Percentiles rank a stretch among this genome's conserved stretches.
phyloP scores from a whole-genome alignment of 2,329 filamentous ascomycete genomes.

The Epichloe aotearoae region DNA sequence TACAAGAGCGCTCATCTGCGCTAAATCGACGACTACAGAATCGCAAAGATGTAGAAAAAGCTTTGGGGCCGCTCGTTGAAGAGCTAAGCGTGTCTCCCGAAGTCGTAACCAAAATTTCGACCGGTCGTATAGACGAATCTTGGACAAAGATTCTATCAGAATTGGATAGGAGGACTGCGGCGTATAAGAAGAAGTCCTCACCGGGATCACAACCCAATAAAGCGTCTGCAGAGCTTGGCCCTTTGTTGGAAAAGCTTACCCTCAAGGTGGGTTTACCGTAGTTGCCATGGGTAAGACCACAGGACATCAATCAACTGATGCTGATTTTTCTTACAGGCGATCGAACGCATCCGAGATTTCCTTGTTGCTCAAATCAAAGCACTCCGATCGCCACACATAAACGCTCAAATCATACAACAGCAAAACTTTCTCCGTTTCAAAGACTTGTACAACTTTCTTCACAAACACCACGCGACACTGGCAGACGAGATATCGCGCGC shows the following conservation, averaged over 20 bases:
- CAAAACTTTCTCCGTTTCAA: conserved; percentile 82
- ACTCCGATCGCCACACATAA: conserved; percentile 86
- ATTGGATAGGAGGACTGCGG: conserved; percentile 62
- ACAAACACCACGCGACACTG: conserved; percentile 67
- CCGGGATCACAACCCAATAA: conserved; percentile 52
- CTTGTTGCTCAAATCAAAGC: conserved; percentile 91
- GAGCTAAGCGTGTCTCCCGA: conserved; percentile 79
- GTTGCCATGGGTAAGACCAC: neutral
- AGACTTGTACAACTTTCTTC: conserved; percentile 75
- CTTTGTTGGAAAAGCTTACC: conserved; percentile 71
- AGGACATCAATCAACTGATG: neutral
- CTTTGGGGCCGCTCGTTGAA: conserved; percentile 78
- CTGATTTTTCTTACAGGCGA: conserved; percentile 39
- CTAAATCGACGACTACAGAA: conserved; percentile 81
- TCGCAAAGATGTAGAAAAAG: conserved; percentile 75
- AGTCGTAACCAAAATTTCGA: conserved; percentile 72
- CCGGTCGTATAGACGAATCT: conserved; percentile 77
- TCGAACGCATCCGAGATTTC: conserved; percentile 88
- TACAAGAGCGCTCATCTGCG: conserved; percentile 74
- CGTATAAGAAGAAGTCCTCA: conserved; percentile 50
- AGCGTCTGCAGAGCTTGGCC: conserved; percentile 70
- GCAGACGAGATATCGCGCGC: conserved; percentile 84
- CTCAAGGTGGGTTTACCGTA: conserved; percentile 45
- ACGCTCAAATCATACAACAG: conserved; percentile 92
- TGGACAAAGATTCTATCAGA: conserved; percentile 79